phyloP scores from a whole-genome alignment of 2,329 filamentous ascomycete species.

The Exophiala sideris region DNA sequence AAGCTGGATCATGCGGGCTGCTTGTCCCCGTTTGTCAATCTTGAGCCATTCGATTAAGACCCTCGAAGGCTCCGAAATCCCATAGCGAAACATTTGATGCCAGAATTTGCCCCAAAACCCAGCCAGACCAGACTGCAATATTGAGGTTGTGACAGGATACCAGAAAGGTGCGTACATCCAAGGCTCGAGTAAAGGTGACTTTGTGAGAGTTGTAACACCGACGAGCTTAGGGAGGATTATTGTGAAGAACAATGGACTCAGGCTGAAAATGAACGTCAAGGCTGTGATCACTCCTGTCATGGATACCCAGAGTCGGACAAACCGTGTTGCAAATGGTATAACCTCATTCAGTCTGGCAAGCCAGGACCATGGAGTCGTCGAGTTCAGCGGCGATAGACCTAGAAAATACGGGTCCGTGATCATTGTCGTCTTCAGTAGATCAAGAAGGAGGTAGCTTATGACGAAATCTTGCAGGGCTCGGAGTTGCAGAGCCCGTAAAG shows the following conservation, averaged over 20 bases:
- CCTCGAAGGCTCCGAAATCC: constrained; percentile 38
- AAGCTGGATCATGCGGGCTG: constrained; percentile 41
- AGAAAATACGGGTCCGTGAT: constrained; percentile 77
- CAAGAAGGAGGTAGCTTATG: constrained; percentile 63
- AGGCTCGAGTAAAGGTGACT: constrained; percentile 58
- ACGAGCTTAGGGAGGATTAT: constrained; percentile 51
- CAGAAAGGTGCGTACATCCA: constrained; percentile 62
- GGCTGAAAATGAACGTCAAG: constrained; percentile 58
- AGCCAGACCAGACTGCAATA: constrained; percentile 63
- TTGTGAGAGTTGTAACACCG: constrained; percentile 40
- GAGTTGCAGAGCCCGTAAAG: constrained; percentile 9
- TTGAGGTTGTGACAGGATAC: constrained; percentile 43
- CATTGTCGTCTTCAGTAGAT: constrained; percentile 65
- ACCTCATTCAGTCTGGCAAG: constrained; percentile 13
- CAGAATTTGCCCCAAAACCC: constrained; percentile 85
- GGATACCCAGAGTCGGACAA: constrained; percentile 57
- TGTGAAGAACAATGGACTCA: constrained; percentile 61
- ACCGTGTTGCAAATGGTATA: constrained; percentile 37
- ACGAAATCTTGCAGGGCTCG: constrained; percentile 37
- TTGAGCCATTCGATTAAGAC: constrained; percentile 18
- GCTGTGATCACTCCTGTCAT: constrained; percentile 57
- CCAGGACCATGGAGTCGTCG: constrained; percentile 36
- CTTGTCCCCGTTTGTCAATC: constrained; percentile 13
- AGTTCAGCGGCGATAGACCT: constrained; percentile 49
- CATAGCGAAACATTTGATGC: constrained; percentile 84